These are phyloP conservation scores for Chaetomium sp. DNA, from an alignment of 2,329 filamentous ascomycete species.

Conservation along the genomic window DNA sequence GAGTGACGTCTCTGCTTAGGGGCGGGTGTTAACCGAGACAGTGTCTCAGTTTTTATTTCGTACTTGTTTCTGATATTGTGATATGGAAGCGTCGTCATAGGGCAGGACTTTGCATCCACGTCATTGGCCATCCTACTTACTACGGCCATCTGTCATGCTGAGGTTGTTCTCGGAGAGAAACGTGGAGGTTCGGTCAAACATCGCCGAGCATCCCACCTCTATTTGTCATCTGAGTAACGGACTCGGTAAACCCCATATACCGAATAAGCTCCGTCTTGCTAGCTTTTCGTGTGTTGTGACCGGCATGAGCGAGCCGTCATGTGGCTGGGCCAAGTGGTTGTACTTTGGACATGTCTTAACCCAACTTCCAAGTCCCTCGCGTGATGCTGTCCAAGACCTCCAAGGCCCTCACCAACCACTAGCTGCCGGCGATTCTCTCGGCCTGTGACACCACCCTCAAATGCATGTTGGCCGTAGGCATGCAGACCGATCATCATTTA, in stretches of 20 bases:
- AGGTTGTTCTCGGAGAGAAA: background rate
- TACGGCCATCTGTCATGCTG: background rate
- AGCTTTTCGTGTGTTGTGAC: background rate
- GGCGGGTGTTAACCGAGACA: background rate
- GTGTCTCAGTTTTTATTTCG: slow-evolving; percentile 2
- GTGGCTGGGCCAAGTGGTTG: slow-evolving; percentile 1
- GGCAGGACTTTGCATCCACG: background rate
- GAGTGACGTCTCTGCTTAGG: background rate
- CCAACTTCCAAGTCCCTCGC: background rate
- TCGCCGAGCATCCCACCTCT: background rate
- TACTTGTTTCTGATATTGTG: background rate
- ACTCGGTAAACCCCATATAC: background rate
- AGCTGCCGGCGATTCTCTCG: slow-evolving; percentile 17
- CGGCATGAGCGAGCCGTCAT: slow-evolving; percentile 1
- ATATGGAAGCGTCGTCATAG: background rate
- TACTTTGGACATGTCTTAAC: background rate
- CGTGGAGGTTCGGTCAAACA: background rate
- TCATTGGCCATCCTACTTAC: background rate
- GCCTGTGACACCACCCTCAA: slow-evolving; percentile 6
- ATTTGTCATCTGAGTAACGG: background rate
- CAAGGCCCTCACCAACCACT: background rate
- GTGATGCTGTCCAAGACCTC: background rate
- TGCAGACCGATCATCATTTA: slow-evolving; percentile 19
- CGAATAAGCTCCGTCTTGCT: background rate
- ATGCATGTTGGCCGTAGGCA: slow-evolving; percentile 19